A percentile compares a stretch with the other conserved stretches of the same genome.
Conservation (phyloP, 768 basidiomycete genomes). For the Fistulinella prunicolor region DNA sequence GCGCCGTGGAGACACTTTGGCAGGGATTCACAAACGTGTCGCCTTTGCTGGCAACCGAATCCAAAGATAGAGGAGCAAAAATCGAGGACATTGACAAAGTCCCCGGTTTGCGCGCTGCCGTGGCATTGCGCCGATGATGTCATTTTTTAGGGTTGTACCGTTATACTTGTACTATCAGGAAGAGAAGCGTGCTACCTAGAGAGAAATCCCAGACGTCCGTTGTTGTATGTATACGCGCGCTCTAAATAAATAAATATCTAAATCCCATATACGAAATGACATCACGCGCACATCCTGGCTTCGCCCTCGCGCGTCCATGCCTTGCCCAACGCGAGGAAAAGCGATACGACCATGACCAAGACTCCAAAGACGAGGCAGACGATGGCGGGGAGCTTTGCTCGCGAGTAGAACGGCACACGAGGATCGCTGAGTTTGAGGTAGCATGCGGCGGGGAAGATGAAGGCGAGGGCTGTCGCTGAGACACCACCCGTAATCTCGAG, state of each 20-base stretch:
- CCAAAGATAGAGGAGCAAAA: constrained; percentile 59
- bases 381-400: constrained; percentile 72
- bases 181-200: constrained; percentile 4
- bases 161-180: not conserved
- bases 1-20: constrained; percentile 70
- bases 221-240: not conserved
- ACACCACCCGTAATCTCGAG: constrained; percentile 98
- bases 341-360: constrained; percentile 73
- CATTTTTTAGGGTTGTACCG: not conserved
- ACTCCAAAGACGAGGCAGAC: constrained; percentile 71
- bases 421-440: constrained; percentile 71
- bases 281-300: constrained; percentile 67
- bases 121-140: constrained; percentile 23
- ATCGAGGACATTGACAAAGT: constrained; percentile 60
- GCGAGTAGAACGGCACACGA: constrained; percentile 60
- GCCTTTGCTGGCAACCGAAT: constrained; percentile 70
- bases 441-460: constrained; percentile 87
- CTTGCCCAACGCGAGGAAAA: constrained; percentile 73
- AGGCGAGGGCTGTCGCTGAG: constrained; percentile 87
- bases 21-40: constrained; percentile 58
- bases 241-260: constrained; percentile 22
- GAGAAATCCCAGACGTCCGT: constrained; percentile 4
- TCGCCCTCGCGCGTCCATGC: constrained; percentile 72
- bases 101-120: constrained; percentile 47
- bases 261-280: constrained; percentile 2